Evolutionary conservation across 768 basidiomycete species (phyloP).

Genomic region (Auricularia auricula-judae): DNA sequence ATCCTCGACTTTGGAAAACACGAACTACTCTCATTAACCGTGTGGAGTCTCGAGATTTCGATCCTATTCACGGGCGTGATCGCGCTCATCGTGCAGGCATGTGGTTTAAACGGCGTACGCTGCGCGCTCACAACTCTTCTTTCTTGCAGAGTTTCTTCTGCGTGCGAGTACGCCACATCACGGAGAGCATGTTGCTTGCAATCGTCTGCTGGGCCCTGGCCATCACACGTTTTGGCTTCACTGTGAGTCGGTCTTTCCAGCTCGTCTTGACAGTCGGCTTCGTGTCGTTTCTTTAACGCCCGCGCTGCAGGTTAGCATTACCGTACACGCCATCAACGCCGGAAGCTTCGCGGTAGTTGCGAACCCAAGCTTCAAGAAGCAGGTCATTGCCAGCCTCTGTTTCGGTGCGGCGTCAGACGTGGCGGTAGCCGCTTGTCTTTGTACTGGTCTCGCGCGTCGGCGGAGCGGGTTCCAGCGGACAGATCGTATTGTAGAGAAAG

Average conservation of each 20-base stretch:
- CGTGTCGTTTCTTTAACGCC: too few relatives aligned
- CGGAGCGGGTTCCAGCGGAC: background rate
- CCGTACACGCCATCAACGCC: background rate
- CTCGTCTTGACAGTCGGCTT: too few relatives aligned
- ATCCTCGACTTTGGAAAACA: too few relatives aligned
- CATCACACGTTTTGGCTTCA: too few relatives aligned
- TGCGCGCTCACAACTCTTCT: background rate
- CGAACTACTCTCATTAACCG: too few relatives aligned
- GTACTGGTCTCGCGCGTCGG: background rate
- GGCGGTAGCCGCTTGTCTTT: background rate
- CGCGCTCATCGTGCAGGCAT: background rate
- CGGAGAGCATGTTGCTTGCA: too few relatives aligned
- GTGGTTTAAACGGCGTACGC: background rate
- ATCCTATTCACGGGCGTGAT: background rate
- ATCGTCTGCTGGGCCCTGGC: too few relatives aligned
- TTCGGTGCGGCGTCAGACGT: background rate
- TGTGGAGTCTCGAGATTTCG: background rate
- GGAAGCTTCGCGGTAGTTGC: background rate
- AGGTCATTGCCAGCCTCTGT: background rate
- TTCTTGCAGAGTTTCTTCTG: background rate
- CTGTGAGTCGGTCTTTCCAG: too few relatives aligned
- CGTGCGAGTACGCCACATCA: background rate
- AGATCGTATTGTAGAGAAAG: background rate
- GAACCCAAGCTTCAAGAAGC: background rate
- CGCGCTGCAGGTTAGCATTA: background rate